phyloP scores from a whole-genome alignment of 441 rosid species.

The Pelargonium myrrhifolium region DNA sequence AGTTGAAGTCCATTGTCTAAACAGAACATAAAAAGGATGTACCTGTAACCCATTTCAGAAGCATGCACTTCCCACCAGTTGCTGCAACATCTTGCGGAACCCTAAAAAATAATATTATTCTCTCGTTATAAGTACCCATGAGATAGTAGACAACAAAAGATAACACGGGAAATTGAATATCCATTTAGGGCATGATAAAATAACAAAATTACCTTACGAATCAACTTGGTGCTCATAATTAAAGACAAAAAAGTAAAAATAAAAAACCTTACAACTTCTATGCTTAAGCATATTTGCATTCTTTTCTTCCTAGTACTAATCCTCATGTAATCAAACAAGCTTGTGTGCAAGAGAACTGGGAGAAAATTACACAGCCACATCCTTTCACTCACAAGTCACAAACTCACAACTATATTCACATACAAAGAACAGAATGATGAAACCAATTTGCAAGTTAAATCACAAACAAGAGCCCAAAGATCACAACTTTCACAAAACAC shows the following conservation, averaged over 20 bases:
- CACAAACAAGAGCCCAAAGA: background rate
- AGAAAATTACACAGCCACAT: too few species aligned
- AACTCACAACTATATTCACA: background rate
- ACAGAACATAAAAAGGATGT: constrained; percentile 5
- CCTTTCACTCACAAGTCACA: too few species aligned
- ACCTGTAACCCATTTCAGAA: constrained; percentile 89
- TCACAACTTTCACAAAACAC: background rate
- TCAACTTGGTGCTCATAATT: background rate
- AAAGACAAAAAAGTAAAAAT: background rate
- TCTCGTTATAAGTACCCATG: background rate
- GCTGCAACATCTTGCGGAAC: constrained; percentile 94
- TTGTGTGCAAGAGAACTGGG: too few species aligned
- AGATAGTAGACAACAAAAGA: background rate
- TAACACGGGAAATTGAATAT: background rate
- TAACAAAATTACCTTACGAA: background rate
- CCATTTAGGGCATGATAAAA: background rate
- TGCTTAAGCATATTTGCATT: background rate
- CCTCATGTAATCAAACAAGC: background rate
- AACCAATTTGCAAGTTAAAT: background rate
- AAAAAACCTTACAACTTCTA: background rate
- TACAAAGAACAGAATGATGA: background rate
- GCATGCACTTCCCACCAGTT: constrained; percentile 81
- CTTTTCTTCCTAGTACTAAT: background rate
- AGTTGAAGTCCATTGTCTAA: background rate
- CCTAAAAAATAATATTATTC: constrained; percentile 30